Percentiles rank a stretch among this genome's conserved stretches.
Evolutionary conservation across 2,329 filamentous ascomycete genomes (phyloP).

Genomic region (Ascomycota sp.): DNA sequence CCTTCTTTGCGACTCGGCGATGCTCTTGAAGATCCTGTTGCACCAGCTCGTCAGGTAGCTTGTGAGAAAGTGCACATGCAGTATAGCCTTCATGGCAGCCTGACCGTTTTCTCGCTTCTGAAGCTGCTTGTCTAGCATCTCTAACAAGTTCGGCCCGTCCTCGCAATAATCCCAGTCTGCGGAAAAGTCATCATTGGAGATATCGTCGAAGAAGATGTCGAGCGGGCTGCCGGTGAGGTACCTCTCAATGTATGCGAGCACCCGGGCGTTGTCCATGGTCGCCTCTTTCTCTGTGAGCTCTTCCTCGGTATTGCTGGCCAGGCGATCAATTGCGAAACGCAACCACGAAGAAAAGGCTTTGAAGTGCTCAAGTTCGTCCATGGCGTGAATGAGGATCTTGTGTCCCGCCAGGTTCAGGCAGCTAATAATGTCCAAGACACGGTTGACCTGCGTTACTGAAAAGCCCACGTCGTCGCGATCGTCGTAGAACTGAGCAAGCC

Average conservation of each 20-base stretch:
- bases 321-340: constrained; percentile 59
- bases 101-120: constrained; percentile 24
- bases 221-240: constrained; percentile 48
- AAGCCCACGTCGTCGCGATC: constrained; percentile 46
- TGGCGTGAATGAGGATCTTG: constrained; percentile 47
- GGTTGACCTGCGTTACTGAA: constrained; percentile 38
- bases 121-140: constrained; percentile 28
- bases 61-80: constrained; percentile 43
- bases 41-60: constrained; percentile 36
- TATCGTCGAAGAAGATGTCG: constrained; percentile 34
- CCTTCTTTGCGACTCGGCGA: constrained; percentile 48
- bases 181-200: constrained; percentile 28
- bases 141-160: constrained; percentile 22
- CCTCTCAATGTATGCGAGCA: constrained; percentile 58
- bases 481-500: constrained; percentile 64
- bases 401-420: constrained; percentile 59
- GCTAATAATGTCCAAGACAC: constrained; percentile 48
- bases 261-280: constrained; percentile 49
- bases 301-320: constrained; percentile 42
- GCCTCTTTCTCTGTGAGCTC: constrained; percentile 64
- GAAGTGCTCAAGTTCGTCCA: constrained; percentile 64
- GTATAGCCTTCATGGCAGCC: constrained; percentile 27
- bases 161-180: constrained; percentile 23
- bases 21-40: constrained; percentile 40
- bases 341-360: constrained; percentile 66